A percentile compares a stretch with the other conserved stretches of the same genome.
Evolutionary conservation across 345 rosid species (phyloP).

Genomic region (Pugionium cornutum): DNA sequence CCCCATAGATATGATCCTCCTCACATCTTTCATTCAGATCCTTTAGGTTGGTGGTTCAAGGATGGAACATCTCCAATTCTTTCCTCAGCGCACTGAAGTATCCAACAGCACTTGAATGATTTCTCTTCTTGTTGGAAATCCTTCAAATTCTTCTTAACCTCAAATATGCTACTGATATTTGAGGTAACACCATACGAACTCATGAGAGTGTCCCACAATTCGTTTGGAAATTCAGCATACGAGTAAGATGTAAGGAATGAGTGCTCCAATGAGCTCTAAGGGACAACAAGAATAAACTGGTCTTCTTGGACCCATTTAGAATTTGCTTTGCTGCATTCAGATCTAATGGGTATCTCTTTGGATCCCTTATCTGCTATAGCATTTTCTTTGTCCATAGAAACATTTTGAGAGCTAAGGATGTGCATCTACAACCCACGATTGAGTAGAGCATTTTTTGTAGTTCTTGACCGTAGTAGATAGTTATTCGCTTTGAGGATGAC

Average conservation of each 20-base stretch:
- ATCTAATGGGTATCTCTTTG: no score
- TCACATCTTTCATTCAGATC: background rate
- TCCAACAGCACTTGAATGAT: background rate
- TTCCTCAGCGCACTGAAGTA: background rate
- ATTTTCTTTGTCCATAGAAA: background rate
- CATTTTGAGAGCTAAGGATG: background rate
- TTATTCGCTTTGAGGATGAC: no score
- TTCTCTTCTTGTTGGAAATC: background rate
- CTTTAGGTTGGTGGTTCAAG: background rate
- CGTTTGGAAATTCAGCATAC: background rate
- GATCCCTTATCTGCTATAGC: background rate
- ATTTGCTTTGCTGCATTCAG: background rate
- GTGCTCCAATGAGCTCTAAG: background rate
- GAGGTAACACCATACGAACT: no score
- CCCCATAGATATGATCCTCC: background rate
- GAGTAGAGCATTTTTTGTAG: background rate
- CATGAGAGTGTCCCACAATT: background rate
- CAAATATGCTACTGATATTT: no score
- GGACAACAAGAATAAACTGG: background rate
- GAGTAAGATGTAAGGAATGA: background rate
- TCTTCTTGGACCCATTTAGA: background rate
- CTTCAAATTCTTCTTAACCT: no score
- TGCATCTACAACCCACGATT: background rate
- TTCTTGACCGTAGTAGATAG: background rate
- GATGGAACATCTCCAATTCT: background rate